Evolutionary conservation across 164 flowering plant species (phyloP).

Genomic region (Sextonia rubra): DNA sequence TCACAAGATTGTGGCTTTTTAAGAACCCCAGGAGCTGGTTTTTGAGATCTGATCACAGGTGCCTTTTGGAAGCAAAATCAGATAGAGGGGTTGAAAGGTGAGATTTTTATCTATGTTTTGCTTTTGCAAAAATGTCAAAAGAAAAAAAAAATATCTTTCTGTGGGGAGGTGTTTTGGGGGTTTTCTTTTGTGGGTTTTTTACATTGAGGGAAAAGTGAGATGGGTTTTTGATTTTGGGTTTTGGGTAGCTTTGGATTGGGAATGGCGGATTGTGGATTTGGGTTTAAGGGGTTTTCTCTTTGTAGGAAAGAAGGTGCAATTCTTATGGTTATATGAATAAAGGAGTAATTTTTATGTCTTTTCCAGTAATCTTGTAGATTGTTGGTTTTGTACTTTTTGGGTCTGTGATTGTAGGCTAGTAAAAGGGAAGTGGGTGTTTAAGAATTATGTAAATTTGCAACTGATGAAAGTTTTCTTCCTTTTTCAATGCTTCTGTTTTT

Average conservation of each 20-base stretch:
- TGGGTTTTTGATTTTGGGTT: conserved; percentile 10
- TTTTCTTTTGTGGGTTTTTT: conserved; percentile 11
- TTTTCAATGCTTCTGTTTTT: background rate
- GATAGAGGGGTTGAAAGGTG: conserved; percentile 11
- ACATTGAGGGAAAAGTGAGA: background rate
- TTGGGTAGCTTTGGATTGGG: conserved; percentile 11
- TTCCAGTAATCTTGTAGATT: background rate
- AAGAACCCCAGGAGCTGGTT: conserved; percentile 13
- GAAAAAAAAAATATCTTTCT: background rate
- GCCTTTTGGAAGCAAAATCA: background rate
- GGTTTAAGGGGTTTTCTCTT: background rate
- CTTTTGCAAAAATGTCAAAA: background rate
- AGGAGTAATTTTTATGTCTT: background rate
- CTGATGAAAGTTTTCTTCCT: background rate
- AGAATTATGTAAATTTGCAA: background rate
- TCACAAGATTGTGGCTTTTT: conserved; percentile 16
- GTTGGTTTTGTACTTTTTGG: too few species aligned
- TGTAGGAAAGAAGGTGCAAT: background rate
- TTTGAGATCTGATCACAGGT: conserved; percentile 2
- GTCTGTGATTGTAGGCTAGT: background rate
- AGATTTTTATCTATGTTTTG: background rate
- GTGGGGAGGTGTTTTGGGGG: background rate
- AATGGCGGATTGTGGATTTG: conserved; percentile 9
- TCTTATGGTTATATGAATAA: background rate
- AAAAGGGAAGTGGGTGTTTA: background rate